phyloP scores from a whole-genome alignment of 371 early-diverging fungal genomes.

The Mortierella sp. region DNA sequence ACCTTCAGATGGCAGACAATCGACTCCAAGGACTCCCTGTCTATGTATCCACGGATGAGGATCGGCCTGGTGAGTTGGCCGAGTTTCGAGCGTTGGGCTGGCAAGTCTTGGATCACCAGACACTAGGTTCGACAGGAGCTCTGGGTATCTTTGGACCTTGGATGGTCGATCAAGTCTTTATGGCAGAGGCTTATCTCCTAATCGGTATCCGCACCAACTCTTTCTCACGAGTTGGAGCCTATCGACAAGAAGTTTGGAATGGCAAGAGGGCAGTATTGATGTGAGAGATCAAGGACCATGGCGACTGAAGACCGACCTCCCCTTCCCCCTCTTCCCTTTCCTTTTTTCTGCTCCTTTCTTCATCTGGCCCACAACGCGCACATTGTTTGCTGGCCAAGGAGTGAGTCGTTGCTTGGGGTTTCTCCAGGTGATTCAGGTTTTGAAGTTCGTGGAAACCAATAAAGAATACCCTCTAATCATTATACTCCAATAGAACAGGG shows the following conservation, averaged over 20 bases:
- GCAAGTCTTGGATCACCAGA: slow-evolving; percentile 2
- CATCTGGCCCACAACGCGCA: no score
- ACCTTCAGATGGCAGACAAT: slow-evolving; percentile 1
- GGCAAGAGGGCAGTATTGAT: slow-evolving; percentile 23
- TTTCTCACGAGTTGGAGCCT: slow-evolving; percentile 24
- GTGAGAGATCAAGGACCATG: no score
- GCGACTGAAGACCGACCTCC: no score
- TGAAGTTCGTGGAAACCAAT: no score
- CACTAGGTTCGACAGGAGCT: not conserved
- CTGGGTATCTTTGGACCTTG: slow-evolving; percentile 30
- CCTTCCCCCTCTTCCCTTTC: no score
- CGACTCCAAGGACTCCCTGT: slow-evolving; percentile 28
- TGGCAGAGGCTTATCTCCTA: slow-evolving; percentile 24
- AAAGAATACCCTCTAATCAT: no score
- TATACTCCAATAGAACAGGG: no score
- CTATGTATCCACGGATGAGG: slow-evolving; percentile 18
- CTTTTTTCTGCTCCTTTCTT: no score
- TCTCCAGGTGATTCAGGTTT: no score
- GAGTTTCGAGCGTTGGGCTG: slow-evolving; percentile 6
- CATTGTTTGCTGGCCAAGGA: no score
- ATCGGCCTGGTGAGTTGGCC: slow-evolving; percentile 1
- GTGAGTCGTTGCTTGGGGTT: no score
- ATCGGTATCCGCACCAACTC: slow-evolving; percentile 33
- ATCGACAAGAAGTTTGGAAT: slow-evolving; percentile 38
- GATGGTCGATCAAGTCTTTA: slow-evolving; percentile 43